Evolutionary conservation across 345 rosid species (phyloP).

Genomic region (Eucalyptus lansdowneana): DNA sequence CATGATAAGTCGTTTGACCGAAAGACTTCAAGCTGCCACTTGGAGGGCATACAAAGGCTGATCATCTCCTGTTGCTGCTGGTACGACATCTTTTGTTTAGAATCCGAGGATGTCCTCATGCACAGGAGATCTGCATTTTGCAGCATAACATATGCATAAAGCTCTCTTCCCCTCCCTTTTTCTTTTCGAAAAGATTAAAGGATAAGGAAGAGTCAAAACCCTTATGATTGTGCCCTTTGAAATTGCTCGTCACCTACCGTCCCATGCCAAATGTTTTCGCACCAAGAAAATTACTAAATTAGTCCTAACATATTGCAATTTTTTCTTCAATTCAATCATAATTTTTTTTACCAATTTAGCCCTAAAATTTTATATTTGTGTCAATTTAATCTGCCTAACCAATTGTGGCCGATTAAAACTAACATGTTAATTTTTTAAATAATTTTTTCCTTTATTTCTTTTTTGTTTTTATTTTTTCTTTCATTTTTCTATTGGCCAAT

Average conservation of each 20-base stretch:
- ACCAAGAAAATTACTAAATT: no score
- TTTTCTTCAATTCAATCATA: no score
- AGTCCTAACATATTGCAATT: no score
- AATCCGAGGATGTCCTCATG: not conserved
- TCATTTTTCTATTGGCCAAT: rapidly evolving
- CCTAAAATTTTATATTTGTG: rapidly evolving
- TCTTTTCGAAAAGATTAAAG: not conserved
- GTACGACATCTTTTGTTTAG: not conserved
- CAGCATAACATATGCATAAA: not conserved
- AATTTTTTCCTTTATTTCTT: no score
- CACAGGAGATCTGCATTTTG: not conserved
- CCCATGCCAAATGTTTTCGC: not conserved
- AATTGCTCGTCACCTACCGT: not conserved
- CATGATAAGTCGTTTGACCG: not conserved
- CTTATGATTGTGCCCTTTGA: not conserved
- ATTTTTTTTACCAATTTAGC: no score
- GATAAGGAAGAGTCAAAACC: not conserved
- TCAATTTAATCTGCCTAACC: rapidly evolving
- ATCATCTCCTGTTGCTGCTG: not conserved
- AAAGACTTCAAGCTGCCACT: not conserved
- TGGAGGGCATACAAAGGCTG: not conserved
- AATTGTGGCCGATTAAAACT: no score
- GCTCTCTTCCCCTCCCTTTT: not conserved
- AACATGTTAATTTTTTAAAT: no score
- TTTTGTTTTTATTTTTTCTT: no score